These are phyloP conservation scores for Diaporthe batatas DNA, from an alignment of 2,329 filamentous ascomycete genomes.

Conservation along the genomic window DNA sequence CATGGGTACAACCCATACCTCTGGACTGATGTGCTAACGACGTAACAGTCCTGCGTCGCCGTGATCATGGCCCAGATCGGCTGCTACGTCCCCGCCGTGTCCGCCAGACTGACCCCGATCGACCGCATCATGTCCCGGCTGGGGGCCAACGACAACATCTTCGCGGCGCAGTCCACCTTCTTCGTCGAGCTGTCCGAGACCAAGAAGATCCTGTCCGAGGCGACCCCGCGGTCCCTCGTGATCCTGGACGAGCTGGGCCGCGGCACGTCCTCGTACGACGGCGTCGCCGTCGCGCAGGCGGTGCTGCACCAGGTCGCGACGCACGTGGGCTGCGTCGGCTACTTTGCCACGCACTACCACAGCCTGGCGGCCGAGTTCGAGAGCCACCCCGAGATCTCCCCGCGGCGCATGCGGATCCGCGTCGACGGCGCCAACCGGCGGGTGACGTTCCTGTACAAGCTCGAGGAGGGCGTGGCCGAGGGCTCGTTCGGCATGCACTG, in stretches of 20 bases:
- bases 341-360: conserved; percentile 98
- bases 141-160: conserved; percentile 98
- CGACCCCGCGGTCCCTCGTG: conserved; percentile 92
- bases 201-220: conserved; percentile 96
- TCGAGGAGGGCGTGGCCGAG: conserved; percentile 93
- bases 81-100: conserved; percentile 88
- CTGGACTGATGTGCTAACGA: conserved; percentile 45
- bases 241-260: conserved; percentile 97
- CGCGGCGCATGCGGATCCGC: conserved; percentile 93
- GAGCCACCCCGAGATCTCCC: conserved; percentile 86
- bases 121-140: conserved; percentile 99
- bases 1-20: no score
- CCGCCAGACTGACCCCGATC: conserved; percentile 87
- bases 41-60: conserved; percentile 83
- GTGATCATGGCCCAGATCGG: conserved; percentile 98
- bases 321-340: conserved; percentile 92
- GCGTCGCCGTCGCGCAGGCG: conserved; percentile 94
- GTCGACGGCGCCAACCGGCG: conserved; percentile 86
- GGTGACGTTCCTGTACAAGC: conserved; percentile 97
- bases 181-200: conserved; percentile 98
- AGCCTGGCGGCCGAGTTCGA: conserved; percentile 92
- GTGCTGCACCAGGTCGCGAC: conserved; percentile 96
- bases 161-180: conserved; percentile 97
- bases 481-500: conserved; percentile 99
- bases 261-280: conserved; percentile 95